Percentiles rank a stretch among this genome's conserved stretches.
Evolutionary conservation across 345 rosid species (phyloP).

Genomic region (Noccaea caerulescens): DNA sequence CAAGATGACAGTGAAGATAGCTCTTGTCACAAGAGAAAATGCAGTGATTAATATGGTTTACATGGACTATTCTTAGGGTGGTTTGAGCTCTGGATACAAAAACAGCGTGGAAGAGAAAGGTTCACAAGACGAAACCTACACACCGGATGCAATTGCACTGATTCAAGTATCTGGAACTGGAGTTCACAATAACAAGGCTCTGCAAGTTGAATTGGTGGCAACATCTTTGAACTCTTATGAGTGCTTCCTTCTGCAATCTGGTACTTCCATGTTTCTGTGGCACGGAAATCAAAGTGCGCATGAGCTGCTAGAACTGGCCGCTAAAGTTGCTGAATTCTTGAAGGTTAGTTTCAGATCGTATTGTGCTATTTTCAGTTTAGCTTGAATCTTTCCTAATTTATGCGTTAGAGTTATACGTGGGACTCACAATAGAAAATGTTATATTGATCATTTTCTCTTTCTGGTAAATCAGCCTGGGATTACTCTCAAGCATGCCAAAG

Average conservation of each 20-base stretch:
- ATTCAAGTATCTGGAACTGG: constrained; percentile 82
- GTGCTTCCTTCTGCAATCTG: constrained; percentile 97
- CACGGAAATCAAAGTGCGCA: constrained; percentile 91
- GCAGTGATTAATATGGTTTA: constrained; percentile 36
- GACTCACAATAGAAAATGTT: not conserved
- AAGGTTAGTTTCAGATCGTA: constrained; percentile 54
- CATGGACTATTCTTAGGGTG: constrained; percentile 63
- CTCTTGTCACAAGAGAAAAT: constrained; percentile 3
- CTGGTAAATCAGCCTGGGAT: constrained; percentile 73
- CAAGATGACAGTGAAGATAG: constrained; percentile 9
- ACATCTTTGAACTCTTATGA: constrained; percentile 80
- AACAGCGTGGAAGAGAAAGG: constrained; percentile 61
- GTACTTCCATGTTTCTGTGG: constrained; percentile 86
- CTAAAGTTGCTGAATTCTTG: constrained; percentile 82
- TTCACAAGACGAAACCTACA: constrained; percentile 69
- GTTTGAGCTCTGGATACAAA: constrained; percentile 88
- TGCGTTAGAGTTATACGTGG: constrained; percentile 4
- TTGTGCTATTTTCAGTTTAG: constrained; percentile 7
- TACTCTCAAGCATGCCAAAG: constrained; percentile 90
- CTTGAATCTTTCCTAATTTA: not conserved
- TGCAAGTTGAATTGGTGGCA: constrained; percentile 90
- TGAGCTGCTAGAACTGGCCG: constrained; percentile 89
- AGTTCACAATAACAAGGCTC: constrained; percentile 68
- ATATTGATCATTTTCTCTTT: constrained; percentile 18
- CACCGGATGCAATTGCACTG: constrained; percentile 73